These are phyloP conservation scores for Jackrogersella minutella DNA, from an alignment of 495 filamentous ascomycete species.

Conservation along the genomic window DNA sequence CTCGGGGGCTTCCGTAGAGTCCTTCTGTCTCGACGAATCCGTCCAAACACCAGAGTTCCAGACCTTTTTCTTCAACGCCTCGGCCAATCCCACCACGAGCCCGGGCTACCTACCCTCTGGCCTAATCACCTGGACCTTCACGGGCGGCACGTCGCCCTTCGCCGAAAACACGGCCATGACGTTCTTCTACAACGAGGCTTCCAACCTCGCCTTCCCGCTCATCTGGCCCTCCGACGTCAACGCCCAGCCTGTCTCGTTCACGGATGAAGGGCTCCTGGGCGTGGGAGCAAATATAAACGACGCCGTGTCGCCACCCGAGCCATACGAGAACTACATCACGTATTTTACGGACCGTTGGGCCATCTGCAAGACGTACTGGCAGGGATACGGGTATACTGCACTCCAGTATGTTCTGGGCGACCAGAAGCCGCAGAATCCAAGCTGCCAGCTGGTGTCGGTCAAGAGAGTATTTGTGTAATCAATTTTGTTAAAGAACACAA, in stretches of 20 bases:
- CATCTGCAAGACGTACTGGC: slow-evolving; percentile 34
- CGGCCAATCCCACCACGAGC: slow-evolving; percentile 9
- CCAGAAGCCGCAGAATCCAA: slow-evolving; percentile 32
- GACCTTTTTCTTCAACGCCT: slow-evolving; percentile 38
- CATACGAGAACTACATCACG: slow-evolving; percentile 22
- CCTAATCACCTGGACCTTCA: slow-evolving; percentile 32
- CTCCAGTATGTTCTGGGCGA: slow-evolving; percentile 31
- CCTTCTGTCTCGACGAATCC: slow-evolving; percentile 19
- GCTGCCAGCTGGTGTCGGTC: slow-evolving; percentile 29
- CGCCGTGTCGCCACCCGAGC: slow-evolving; percentile 23
- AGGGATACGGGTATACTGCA: slow-evolving; percentile 32
- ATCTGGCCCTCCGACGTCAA: slow-evolving; percentile 17
- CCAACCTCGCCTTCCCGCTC: slow-evolving; percentile 37
- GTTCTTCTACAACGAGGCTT: slow-evolving; percentile 31
- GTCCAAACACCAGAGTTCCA: slow-evolving; percentile 11
- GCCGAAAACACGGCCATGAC: slow-evolving; percentile 26
- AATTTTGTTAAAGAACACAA: too few species aligned
- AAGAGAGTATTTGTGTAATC: slow-evolving; percentile 25
- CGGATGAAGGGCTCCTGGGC: slow-evolving; percentile 13
- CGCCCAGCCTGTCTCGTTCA: slow-evolving; percentile 25
- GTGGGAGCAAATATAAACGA: slow-evolving; percentile 26
- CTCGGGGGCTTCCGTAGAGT: slow-evolving; percentile 32
- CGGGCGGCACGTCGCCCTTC: slow-evolving; percentile 20
- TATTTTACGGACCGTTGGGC: slow-evolving; percentile 33
- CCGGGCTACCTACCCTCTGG: slow-evolving; percentile 19